These are phyloP conservation scores for Fusarium sp. DNA, from an alignment of 2,329 filamentous ascomycete genomes.

Conservation along the genomic window DNA sequence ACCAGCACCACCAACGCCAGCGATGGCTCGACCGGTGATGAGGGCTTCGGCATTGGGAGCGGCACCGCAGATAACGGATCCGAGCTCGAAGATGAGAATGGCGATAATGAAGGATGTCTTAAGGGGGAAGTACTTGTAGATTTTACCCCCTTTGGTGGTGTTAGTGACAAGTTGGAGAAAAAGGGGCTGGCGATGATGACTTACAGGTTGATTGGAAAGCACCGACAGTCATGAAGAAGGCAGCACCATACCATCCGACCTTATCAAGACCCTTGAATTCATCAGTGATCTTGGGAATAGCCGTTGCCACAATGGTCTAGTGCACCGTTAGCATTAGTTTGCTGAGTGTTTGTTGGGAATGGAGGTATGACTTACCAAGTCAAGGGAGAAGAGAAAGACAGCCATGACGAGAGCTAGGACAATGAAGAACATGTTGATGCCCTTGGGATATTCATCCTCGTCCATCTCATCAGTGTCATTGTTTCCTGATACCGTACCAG, in stretches of 20 bases:
- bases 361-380: constrained; percentile 51
- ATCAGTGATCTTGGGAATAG: constrained; percentile 66
- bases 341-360: background rate
- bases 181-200: constrained; percentile 25
- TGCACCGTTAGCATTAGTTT: constrained; percentile 4
- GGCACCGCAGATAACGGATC: constrained; percentile 62
- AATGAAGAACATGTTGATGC: constrained; percentile 55
- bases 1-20: constrained; percentile 60
- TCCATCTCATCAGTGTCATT: constrained; percentile 34
- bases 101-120: constrained; percentile 60
- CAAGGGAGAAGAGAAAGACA: constrained; percentile 62
- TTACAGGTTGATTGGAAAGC: constrained; percentile 57
- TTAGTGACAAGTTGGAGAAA: constrained; percentile 29
- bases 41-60: constrained; percentile 59
- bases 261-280: constrained; percentile 63
- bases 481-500: constrained; percentile 34
- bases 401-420: constrained; percentile 59
- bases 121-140: constrained; percentile 64
- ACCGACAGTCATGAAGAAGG: constrained; percentile 62
- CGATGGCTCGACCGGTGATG: constrained; percentile 63
- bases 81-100: constrained; percentile 65
- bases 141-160: constrained; percentile 55
- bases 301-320: constrained; percentile 67
- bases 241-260: constrained; percentile 69
- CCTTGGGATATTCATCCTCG: constrained; percentile 54